Conservation (phyloP, 23 red algal species). For the Gracilariopsis chorda region DNA sequence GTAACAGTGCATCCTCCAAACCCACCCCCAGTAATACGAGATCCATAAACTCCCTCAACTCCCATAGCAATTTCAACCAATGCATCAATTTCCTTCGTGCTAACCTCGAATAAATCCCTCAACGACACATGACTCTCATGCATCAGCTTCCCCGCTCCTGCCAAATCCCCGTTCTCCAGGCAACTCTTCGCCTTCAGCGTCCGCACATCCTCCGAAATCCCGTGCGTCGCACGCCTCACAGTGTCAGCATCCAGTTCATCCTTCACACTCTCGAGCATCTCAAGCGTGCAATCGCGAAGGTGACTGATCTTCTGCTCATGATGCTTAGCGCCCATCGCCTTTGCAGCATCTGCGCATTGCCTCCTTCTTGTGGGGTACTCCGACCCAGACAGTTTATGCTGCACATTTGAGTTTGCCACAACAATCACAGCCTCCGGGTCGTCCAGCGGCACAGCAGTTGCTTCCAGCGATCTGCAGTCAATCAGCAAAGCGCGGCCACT, state of each 20-base stretch:
- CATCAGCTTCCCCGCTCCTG: constrained; percentile 76
- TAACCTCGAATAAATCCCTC: constrained; percentile 90
- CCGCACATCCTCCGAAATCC: constrained; percentile 84
- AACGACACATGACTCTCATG: constrained; percentile 81
- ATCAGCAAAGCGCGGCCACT: constrained; percentile 81
- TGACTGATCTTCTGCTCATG: constrained; percentile 37
- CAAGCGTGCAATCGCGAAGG: constrained; percentile 82
- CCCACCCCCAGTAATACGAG: constrained; percentile 93
- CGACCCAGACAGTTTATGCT: constrained; percentile 82
- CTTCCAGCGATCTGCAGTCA: constrained; percentile 81
- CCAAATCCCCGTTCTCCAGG: constrained; percentile 68
- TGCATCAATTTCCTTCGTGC: constrained; percentile 83
- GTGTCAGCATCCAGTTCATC: constrained; percentile 64
- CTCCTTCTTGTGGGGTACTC: constrained; percentile 81
- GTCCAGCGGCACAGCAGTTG: constrained; percentile 66
- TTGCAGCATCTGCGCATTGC: constrained; percentile 68
- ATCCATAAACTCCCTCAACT: constrained; percentile 93
- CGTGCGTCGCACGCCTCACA: constrained; percentile 79
- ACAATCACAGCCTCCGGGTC: constrained; percentile 86
- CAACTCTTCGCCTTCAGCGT: constrained; percentile 63
- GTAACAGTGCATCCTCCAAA: constrained; percentile 99
- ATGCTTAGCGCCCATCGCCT: constrained; percentile 48
- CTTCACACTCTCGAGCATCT: constrained; percentile 71
- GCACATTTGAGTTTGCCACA: constrained; percentile 80
- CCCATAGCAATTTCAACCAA: constrained; percentile 86